Base-by-base conservation (phyloP, 495 filamentous ascomycete species). In the Hyphodiscus hymeniophilus region DNA sequence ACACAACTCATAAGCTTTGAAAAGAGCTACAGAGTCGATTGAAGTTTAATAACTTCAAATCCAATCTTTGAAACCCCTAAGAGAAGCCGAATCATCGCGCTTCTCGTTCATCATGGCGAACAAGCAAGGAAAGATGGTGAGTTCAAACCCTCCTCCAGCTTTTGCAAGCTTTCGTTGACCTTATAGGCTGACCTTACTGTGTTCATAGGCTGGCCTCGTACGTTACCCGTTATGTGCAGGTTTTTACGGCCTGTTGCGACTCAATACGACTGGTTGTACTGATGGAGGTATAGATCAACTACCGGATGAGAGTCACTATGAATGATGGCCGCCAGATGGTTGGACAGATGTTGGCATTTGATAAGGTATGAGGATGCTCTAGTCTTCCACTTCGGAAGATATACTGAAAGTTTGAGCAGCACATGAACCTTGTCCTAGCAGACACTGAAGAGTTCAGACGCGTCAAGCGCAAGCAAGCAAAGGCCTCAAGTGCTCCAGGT, bases 41-140 rank as follows among this genome's bases (percentile, higher is more conserved):
- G 47, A 58, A 66, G 55, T 57, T 56, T 59, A 39, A 51, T 51
- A 53, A 58, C 60, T 58, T 57, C 54, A 61, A 46, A 51, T 44
- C 43, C 51, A 42, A 75, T 73, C 75, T 73, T 82, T 84, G 81
- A 67, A 62, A 69, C 67, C 57, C 28, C 13, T 40, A 28, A 60
- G 42, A 53, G 52, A 72, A 77, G 82, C 82, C 85, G 82, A 81
- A 71, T 76, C 76, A 73, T 79, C 79, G 75, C 75, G 74, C 72
- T 67, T 60, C 64, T 63, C 58, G 56, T 69, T 61, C 66, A 84
- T 67, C 70, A 91, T 94, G 83, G 81, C 83, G 56, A 95, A 95
- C 77, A 94, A 94, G 66, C 87, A 95, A 63, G 92, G 92, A 66
- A 96, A 96, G 77, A 97, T 98, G 92, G 92, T 97, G 74, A 82